Evolutionary conservation across 352 stramenopile genomes (phyloP).

Genomic region (Saprolegnia diclina): DNA sequence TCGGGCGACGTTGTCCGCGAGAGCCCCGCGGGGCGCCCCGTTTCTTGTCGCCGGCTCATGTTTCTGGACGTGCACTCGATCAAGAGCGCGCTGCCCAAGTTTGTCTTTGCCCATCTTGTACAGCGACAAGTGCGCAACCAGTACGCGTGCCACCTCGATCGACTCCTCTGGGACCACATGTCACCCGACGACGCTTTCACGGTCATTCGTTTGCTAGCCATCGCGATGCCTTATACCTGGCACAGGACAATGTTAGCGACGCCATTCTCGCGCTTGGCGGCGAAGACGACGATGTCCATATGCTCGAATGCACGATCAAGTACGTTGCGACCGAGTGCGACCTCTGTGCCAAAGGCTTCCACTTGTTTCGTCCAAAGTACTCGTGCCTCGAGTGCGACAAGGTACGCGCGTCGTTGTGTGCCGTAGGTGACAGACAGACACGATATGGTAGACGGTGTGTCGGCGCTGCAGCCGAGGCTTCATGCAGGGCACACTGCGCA

Average conservation of each 20-base stretch:
- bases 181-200: neutral
- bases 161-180: neutral
- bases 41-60: neutral
- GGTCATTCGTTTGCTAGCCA: neutral
- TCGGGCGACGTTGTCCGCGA: neutral
- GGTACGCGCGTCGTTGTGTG: neutral
- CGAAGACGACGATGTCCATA: neutral
- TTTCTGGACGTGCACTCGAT: neutral
- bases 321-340: conserved; percentile 3
- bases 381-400: conserved; percentile 1
- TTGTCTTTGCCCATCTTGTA: neutral
- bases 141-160: conserved; percentile 4
- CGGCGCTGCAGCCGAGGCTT: neutral
- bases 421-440: neutral
- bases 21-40: neutral
- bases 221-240: neutral
- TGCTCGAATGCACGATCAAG: conserved; percentile 9
- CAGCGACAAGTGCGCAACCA: neutral
- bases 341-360: neutral
- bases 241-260: neutral
- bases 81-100: neutral
- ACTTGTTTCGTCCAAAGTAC: neutral
- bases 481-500: conserved; percentile 4
- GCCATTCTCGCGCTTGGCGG: neutral
- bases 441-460: neutral